A percentile compares a stretch with the other conserved stretches of the same genome.
phyloP scores from a whole-genome alignment of 208 protist species.

The Vickermania ingenoplastis region DNA sequence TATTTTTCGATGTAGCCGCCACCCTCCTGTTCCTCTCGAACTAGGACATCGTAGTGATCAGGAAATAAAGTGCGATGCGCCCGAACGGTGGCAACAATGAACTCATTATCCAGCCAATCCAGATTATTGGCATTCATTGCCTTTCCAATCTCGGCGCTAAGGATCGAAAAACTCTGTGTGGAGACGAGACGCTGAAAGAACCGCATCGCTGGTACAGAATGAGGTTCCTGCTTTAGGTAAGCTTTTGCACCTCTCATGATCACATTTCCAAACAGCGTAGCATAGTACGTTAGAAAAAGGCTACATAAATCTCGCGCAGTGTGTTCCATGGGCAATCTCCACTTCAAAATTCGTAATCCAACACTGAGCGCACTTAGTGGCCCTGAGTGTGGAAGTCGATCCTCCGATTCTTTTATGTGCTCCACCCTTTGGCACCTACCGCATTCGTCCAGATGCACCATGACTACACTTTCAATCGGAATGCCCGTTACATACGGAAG shows the following conservation, averaged over 20 bases:
- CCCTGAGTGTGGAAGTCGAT: conserved; percentile 54
- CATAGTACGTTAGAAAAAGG: conserved; percentile 76
- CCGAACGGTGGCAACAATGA: conserved; percentile 68
- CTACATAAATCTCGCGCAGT: conserved; percentile 65
- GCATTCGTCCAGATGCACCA: conserved; percentile 38
- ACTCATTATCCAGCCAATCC: conserved; percentile 78
- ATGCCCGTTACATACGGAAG: conserved; percentile 29
- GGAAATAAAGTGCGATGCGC: conserved; percentile 37
- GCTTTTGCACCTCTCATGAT: conserved; percentile 23
- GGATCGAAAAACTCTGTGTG: conserved; percentile 54
- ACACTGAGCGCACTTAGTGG: conserved; percentile 53
- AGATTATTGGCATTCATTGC: conserved; percentile 27
- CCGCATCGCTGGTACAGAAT: neutral
- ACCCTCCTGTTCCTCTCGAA: conserved; percentile 47
- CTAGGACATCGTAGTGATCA: conserved; percentile 33
- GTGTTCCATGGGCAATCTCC: conserved; percentile 44
- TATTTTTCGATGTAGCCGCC: conserved; percentile 47
- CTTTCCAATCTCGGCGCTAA: conserved; percentile 46
- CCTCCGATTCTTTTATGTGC: conserved; percentile 38
- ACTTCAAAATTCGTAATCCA: conserved; percentile 35
- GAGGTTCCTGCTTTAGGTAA: conserved; percentile 15
- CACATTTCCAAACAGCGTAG: conserved; percentile 51
- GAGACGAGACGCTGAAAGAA: conserved; percentile 54
- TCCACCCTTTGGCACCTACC: conserved; percentile 46
- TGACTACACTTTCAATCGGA: conserved; percentile 39